A percentile compares a stretch with the other conserved stretches of the same genome.
Conservation (phyloP, 306 rosid species). For the Fragaria nilgerrensis region DNA sequence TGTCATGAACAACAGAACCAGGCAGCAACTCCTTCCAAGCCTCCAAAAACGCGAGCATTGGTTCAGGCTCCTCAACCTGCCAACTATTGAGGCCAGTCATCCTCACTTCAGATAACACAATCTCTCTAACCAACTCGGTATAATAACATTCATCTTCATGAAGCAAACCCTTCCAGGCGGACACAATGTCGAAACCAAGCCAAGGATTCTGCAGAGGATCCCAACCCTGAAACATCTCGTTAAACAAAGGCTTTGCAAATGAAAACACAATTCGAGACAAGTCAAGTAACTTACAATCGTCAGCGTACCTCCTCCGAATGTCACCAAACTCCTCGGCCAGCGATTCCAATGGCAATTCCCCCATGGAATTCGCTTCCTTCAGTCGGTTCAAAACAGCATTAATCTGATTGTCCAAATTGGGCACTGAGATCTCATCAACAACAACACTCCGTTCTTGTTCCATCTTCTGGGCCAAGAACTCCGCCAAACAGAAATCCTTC, state of each 20-base stretch:
- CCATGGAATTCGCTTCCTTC: slow-evolving; percentile 47
- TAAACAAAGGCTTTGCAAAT: slow-evolving; percentile 67
- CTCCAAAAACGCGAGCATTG: slow-evolving; percentile 75
- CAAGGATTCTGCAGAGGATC: slow-evolving; percentile 75
- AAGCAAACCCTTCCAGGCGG: slow-evolving; percentile 62
- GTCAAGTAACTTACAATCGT: slow-evolving; percentile 65
- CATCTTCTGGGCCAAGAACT: slow-evolving; percentile 58
- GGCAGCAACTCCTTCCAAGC: slow-evolving; percentile 78
- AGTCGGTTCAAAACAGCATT: slow-evolving; percentile 42
- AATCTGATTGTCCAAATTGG: slow-evolving; percentile 54
- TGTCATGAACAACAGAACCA: slow-evolving; percentile 42
- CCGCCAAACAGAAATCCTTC: slow-evolving; percentile 51
- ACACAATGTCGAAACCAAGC: slow-evolving; percentile 63
- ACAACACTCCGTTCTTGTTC: slow-evolving; percentile 33
- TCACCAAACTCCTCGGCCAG: slow-evolving; percentile 57
- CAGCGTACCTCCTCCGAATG: slow-evolving; percentile 46
- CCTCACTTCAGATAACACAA: slow-evolving; percentile 76
- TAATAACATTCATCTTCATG: slow-evolving; percentile 36
- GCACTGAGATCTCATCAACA: neutral
- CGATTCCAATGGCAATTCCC: slow-evolving; percentile 58
- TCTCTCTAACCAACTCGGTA: slow-evolving; percentile 67
- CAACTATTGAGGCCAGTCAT: slow-evolving; percentile 71
- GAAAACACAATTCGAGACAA: slow-evolving; percentile 70
- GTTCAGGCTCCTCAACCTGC: slow-evolving; percentile 86
- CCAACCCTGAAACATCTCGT: slow-evolving; percentile 83